Conservation (phyloP, 768 basidiomycete genomes). For the Mycena latifolia region DNA sequence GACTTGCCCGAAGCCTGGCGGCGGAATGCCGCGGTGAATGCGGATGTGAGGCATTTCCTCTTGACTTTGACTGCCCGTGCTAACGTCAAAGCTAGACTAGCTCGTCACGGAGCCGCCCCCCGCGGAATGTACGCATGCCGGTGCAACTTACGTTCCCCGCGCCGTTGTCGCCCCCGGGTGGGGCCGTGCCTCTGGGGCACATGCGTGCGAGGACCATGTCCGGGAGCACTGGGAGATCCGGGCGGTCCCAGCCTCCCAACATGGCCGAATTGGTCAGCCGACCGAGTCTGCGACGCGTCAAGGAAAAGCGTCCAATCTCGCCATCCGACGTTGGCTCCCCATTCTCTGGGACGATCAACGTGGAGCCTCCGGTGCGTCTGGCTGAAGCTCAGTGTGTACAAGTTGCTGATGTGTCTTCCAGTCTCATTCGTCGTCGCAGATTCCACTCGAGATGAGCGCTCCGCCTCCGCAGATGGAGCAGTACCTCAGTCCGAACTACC, state of each 20-base stretch:
- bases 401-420: not conserved
- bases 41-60: constrained; percentile 1
- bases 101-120: constrained; percentile 26
- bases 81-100: constrained; percentile 2
- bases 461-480: constrained; percentile 12
- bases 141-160: constrained; percentile 29
- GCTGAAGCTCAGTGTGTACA: not conserved
- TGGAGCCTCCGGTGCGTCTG: constrained; percentile 30
- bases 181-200: constrained; percentile 8
- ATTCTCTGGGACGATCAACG: constrained; percentile 15
- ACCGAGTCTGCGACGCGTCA: constrained; percentile 32
- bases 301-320: constrained; percentile 21
- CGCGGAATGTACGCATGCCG: constrained; percentile 34
- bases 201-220: constrained; percentile 31
- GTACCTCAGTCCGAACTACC: constrained; percentile 32
- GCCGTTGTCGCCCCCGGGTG: constrained; percentile 28
- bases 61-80: not conserved
- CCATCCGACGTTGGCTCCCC: constrained; percentile 34
- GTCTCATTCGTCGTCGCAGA: constrained; percentile 26
- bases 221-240: constrained; percentile 26
- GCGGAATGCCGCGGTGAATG: constrained; percentile 28
- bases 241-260: constrained; percentile 19
- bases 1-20: constrained; percentile 47
- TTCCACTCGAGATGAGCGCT: constrained; percentile 3
- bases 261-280: constrained; percentile 15